Base-by-base conservation (phyloP, 805 yeast genomes). In the Hanseniaspora vineae region DNA sequence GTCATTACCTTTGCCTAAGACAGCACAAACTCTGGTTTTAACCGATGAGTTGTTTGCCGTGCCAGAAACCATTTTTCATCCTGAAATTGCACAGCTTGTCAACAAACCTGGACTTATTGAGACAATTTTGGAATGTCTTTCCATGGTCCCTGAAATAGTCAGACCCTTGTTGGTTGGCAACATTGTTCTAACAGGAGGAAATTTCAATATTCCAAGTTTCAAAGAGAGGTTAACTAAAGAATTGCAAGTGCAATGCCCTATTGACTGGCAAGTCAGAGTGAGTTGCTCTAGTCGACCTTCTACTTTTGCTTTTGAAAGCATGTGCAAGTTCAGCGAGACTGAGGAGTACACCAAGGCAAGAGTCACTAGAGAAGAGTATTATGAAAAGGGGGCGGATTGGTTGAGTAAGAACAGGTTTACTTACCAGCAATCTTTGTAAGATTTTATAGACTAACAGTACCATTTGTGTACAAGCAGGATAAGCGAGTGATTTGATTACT, bases 21-120 rank as follows among this genome's bases (percentile, higher is more conserved):
- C 29, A n/a, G 29, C 29, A 8, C 96, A 89, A 61, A 70, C 80
- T 1, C 66, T 90, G 35, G 66, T 72, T 45, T 69, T 92, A 6
- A 72, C 71, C 23, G 97, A 90, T 61, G 99, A 92, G 62, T 66
- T 96, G 49, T 90, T 92, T 63, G 73, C 85, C 1, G 76, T 84
- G 2, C 96, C 97, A 0, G 99, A 92, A 59, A 70, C 85, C 1
- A 68, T 84, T 35, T 89, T 86, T 62, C 88, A 82, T 55, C 98
- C 99, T 0, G 84, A 80, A 51, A 79, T 85, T 48, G 72, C 84
- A 1, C 87, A 85, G 13, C 68, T 90, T 32, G 47, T 80, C 53
- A 73, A 69, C 48, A 81, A 88, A 54, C 79, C 90, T 0, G 97
- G 96, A 13, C 64, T 94, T 18, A 74, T 82, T 0, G 83, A 78